phyloP scores from a whole-genome alignment of 225 moss, liverwort and hornwort genomes.

The Neckera pumila region DNA sequence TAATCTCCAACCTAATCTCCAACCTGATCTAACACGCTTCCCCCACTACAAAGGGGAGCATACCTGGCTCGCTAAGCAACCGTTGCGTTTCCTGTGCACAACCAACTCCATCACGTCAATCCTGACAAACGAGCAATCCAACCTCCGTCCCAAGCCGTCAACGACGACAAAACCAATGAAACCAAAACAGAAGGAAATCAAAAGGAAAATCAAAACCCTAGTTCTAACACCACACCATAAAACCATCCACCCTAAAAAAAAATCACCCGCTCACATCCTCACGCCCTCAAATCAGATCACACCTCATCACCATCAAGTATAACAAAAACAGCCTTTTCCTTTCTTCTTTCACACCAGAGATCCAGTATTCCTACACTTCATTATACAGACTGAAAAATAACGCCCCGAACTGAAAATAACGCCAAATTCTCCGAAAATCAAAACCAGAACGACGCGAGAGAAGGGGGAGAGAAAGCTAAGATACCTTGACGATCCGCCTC shows the following conservation, averaged over 20 bases:
- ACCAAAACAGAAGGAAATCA: not conserved
- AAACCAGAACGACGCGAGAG: not conserved
- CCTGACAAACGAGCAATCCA: not conserved
- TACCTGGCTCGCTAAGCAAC: constrained; percentile 97
- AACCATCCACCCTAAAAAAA: not conserved
- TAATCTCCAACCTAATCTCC: not conserved
- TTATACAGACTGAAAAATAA: not conserved
- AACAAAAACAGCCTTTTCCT: not conserved
- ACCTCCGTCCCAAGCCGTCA: not conserved
- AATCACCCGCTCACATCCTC: not conserved
- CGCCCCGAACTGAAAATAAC: not conserved
- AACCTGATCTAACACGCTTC: not conserved
- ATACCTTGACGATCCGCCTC: constrained; percentile 85
- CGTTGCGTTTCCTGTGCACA: constrained; percentile 84
- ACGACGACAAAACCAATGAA: not conserved
- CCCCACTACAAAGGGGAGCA: not conserved
- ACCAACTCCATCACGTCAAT: constrained; percentile 17
- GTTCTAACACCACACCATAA: not conserved
- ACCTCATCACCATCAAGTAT: not conserved
- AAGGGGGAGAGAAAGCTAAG: not conserved
- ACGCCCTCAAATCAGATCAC: not conserved
- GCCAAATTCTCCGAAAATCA: not conserved
- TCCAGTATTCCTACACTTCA: not conserved
- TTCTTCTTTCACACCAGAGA: not conserved
- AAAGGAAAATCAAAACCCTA: not conserved